A percentile compares a stretch with the other conserved stretches of the same genome.
phyloP scores from a whole-genome alignment of 129 eudicot genomes.

The Flaveria robusta region DNA sequence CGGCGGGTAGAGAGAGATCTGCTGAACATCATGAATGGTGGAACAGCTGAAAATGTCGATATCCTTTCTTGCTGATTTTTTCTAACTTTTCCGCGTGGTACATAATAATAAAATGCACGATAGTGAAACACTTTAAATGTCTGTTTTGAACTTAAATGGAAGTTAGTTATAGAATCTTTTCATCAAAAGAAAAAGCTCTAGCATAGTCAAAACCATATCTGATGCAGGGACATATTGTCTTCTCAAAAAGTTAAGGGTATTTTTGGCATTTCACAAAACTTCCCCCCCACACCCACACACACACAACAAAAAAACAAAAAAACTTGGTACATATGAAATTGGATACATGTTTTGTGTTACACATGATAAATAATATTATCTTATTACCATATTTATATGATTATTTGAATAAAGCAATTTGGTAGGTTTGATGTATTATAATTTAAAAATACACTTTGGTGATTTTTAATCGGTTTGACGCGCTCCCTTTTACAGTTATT shows the following conservation, averaged over 20 bases:
- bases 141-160: neutral
- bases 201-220: too few relatives aligned
- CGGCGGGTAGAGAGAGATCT: constrained; percentile 81
- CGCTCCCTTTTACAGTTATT: neutral
- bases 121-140: neutral
- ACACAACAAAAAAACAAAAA: too few relatives aligned
- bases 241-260: neutral
- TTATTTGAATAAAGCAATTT: neutral
- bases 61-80: constrained; percentile 49
- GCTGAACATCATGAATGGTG: constrained; percentile 81
- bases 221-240: neutral
- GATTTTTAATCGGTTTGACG: too few relatives aligned
- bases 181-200: neutral
- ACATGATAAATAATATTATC: too few relatives aligned
- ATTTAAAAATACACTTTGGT: too few relatives aligned
- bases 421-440: neutral
- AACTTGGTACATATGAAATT: neutral
- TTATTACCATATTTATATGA: neutral
- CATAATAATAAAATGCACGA: neutral
- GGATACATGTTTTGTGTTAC: neutral
- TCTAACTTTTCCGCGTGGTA: neutral
- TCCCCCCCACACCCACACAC: too few relatives aligned
- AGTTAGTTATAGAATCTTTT: neutral
- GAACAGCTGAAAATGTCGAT: constrained; percentile 77
- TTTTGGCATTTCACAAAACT: neutral